Conservation (phyloP, 257 asterid genomes). For the Primulina huaijiensis region DNA sequence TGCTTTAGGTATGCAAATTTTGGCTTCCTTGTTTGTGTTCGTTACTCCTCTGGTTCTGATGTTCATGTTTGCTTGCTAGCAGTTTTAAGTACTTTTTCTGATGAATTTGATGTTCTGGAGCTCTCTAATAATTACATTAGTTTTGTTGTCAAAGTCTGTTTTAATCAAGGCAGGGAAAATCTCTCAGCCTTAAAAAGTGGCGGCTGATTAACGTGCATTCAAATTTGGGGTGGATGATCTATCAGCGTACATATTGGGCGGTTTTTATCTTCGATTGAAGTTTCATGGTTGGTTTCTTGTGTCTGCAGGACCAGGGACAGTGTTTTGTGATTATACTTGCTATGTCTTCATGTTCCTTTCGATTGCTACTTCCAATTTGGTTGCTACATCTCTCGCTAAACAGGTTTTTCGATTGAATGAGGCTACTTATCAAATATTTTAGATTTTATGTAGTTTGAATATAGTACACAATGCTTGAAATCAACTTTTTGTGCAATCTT, state of each 20-base stretch:
- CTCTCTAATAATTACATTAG: neutral
- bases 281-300: constrained; percentile 3
- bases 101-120: neutral
- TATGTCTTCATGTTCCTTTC: constrained; percentile 94
- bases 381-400: constrained; percentile 86
- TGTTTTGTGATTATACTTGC: constrained; percentile 76
- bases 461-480: neutral
- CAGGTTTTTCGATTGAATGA: constrained; percentile 40
- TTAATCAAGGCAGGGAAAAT: neutral
- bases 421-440: neutral
- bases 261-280: constrained; percentile 2
- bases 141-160: neutral
- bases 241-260: neutral
- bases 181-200: too few species aligned
- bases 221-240: neutral
- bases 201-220: neutral
- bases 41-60: neutral
- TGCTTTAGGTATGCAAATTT: constrained; percentile 61
- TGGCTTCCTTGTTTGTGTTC: neutral
- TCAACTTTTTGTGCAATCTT: neutral
- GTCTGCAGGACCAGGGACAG: constrained; percentile 90
- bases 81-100: neutral
- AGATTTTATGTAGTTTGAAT: neutral
- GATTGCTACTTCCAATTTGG: constrained; percentile 92
- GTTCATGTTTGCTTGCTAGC: neutral